These are phyloP conservation scores for Phytophthora rubi DNA, from an alignment of 352 stramenopile genomes.

Conservation along the genomic window DNA sequence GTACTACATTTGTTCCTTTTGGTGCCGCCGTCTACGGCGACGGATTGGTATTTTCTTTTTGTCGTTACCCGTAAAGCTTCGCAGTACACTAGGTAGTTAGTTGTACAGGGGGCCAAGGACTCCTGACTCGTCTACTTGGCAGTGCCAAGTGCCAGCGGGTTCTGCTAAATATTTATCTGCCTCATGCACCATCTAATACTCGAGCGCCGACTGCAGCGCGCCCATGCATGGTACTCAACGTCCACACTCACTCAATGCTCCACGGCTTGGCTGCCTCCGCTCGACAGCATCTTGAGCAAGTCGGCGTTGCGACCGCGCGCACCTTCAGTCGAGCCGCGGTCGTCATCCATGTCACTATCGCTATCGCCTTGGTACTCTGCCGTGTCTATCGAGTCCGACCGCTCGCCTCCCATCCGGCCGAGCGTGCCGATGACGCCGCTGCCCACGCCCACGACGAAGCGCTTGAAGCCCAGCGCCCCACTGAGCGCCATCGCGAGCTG, in stretches of 20 bases:
- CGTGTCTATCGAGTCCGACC: constrained; percentile 40
- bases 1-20: constrained; percentile 21
- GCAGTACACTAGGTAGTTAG: background rate
- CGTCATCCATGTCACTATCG: constrained; percentile 51
- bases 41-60: constrained; percentile 27
- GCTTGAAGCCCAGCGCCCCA: constrained; percentile 39
- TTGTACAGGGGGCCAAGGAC: too few species aligned
- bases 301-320: constrained; percentile 34
- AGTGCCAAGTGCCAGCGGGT: background rate
- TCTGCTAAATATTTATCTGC: constrained; percentile 41
- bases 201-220: constrained; percentile 9
- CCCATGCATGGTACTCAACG: constrained; percentile 14
- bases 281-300: constrained; percentile 67
- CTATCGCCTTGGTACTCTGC: constrained; percentile 38
- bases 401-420: constrained; percentile 34
- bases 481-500: constrained; percentile 40
- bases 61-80: background rate
- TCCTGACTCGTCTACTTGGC: background rate
- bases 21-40: constrained; percentile 4
- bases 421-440: constrained; percentile 40
- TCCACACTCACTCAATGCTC: constrained; percentile 25
- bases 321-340: constrained; percentile 17
- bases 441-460: constrained; percentile 40
- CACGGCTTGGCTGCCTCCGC: constrained; percentile 30
- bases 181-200: constrained; percentile 21